phyloP scores from a whole-genome alignment of 140 eudicot species.

The Senecio squalidus region DNA sequence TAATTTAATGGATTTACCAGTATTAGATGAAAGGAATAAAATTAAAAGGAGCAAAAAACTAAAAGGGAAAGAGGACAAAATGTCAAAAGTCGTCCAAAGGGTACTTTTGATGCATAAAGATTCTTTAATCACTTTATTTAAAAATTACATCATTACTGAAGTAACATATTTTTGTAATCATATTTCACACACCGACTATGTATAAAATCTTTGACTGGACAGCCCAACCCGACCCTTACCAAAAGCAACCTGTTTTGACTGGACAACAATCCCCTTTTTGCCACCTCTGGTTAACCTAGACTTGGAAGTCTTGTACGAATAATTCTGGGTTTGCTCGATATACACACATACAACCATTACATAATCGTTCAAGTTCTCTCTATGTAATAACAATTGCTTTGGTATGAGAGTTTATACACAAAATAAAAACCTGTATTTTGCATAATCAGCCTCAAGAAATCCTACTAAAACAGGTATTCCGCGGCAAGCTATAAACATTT shows the following conservation, averaged over 20 bases:
- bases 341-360: slow-evolving; percentile 7
- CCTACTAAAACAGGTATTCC: slow-evolving; percentile 97
- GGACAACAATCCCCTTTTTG: background rate
- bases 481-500: slow-evolving; percentile 97
- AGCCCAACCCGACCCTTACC: no score
- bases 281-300: background rate
- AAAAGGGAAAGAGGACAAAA: background rate
- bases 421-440: slow-evolving; percentile 73
- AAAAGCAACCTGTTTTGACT: background rate
- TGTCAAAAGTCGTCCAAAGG: background rate
- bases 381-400: background rate
- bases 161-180: background rate
- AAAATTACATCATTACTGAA: background rate
- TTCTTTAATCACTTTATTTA: background rate
- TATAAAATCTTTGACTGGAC: background rate
- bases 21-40: no score
- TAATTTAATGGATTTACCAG: no score
- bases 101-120: background rate
- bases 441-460: slow-evolving; percentile 97
- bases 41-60: no score
- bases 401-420: slow-evolving; percentile 2
- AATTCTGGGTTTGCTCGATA: background rate
- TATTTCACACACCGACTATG: background rate
- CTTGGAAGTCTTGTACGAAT: background rate
- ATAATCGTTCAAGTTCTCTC: slow-evolving; percentile 5